phyloP scores from a whole-genome alignment of 2,329 filamentous ascomycete species.

The Dactylellina parvicollis region DNA sequence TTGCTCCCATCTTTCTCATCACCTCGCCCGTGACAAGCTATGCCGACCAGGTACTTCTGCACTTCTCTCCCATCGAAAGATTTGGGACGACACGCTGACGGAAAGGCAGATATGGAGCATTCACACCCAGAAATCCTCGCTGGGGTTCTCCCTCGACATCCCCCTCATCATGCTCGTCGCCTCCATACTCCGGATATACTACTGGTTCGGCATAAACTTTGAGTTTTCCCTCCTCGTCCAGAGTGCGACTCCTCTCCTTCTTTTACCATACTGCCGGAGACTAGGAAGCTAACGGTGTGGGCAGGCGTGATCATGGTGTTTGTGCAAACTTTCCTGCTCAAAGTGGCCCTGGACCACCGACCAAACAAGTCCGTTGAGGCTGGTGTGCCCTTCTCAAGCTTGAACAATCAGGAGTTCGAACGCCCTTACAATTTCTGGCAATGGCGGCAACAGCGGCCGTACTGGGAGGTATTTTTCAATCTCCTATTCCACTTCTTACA shows the following conservation, averaged over 20 bases:
- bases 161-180: slow-evolving; percentile 77
- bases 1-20: slow-evolving; percentile 57
- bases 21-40: slow-evolving; percentile 58
- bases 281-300: slow-evolving; percentile 1
- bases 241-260: slow-evolving; percentile 60
- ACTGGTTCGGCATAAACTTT: slow-evolving; percentile 74
- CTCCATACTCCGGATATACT: slow-evolving; percentile 75
- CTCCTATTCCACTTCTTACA: neutral
- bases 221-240: slow-evolving; percentile 73
- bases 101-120: slow-evolving; percentile 63
- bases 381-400: slow-evolving; percentile 30
- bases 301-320: slow-evolving; percentile 69
- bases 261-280: neutral
- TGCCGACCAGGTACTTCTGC: slow-evolving; percentile 56
- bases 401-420: slow-evolving; percentile 18
- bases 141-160: slow-evolving; percentile 73
- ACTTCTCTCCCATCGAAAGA: neutral
- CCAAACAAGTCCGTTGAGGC: slow-evolving; percentile 66
- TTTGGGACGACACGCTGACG: neutral
- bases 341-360: slow-evolving; percentile 75
- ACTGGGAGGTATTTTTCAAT: slow-evolving; percentile 69
- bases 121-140: slow-evolving; percentile 72
- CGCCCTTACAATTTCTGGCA: slow-evolving; percentile 56
- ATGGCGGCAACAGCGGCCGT: slow-evolving; percentile 55
- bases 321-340: slow-evolving; percentile 72